Evolutionary conservation across 306 rosid species (phyloP).

Genomic region (Lithocarpus polystachyus): DNA sequence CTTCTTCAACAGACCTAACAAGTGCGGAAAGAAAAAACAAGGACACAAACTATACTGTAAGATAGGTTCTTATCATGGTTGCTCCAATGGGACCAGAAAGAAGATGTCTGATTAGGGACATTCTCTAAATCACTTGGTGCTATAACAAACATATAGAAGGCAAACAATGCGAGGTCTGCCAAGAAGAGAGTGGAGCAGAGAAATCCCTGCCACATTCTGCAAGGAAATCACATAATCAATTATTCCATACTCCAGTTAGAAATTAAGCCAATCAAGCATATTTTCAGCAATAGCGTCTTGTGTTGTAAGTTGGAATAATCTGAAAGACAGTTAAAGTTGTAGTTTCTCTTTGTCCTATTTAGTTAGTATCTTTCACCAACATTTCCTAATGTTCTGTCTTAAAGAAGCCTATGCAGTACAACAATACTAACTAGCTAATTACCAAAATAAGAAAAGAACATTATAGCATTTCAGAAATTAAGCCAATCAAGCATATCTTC

Average conservation of each 20-base stretch:
- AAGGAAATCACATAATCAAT: constrained; percentile 16
- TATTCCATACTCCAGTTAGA: neutral
- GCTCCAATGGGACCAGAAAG: too few relatives aligned
- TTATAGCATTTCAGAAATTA: too few relatives aligned
- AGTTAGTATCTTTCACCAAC: neutral
- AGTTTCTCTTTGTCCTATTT: neutral
- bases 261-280: neutral
- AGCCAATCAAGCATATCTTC: too few relatives aligned
- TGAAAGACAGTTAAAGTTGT: neutral
- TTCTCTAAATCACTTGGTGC: constrained; percentile 86
- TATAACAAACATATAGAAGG: constrained; percentile 81
- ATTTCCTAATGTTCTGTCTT: too few relatives aligned
- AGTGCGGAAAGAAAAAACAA: neutral
- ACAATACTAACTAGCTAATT: too few relatives aligned
- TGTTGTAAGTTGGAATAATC: neutral
- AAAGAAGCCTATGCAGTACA: too few relatives aligned
- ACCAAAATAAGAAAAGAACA: too few relatives aligned
- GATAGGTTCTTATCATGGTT: constrained; percentile 73
- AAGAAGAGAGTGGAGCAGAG: constrained; percentile 90
- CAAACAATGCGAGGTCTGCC: constrained; percentile 63
- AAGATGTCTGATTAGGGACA: constrained; percentile 32
- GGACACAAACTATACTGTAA: constrained; percentile 42
- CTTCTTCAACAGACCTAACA: constrained; percentile 22
- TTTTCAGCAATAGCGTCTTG: neutral
- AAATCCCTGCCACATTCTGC: constrained; percentile 98